Evolutionary conservation across 2,329 filamentous ascomycete genomes (phyloP), one percentile per base, ranked within the genome.

Genomic region (Malbranchea zuffiana): DNA sequence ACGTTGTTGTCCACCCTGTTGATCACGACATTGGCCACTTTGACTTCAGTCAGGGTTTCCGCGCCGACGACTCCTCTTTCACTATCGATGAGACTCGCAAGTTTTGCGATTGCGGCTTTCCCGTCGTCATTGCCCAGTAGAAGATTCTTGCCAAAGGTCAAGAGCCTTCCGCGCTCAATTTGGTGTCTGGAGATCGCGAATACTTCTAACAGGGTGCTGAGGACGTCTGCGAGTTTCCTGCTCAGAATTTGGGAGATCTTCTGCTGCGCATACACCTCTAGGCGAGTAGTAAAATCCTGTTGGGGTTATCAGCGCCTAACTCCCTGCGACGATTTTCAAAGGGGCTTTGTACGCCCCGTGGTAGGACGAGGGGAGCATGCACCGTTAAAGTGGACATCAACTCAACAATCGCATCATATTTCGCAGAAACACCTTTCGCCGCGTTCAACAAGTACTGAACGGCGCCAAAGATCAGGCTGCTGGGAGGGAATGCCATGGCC

Each of bases 341-440:
- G n/a, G n/a, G n/a, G n/a, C n/a, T n/a, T n/a, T n/a, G n/a, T n/a
- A n/a, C n/a, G n/a, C n/a, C n/a, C n/a, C n/a, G n/a, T n/a, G n/a
- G n/a, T n/a, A n/a, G n/a, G n/a, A n/a, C n/a, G n/a, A n/a, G n/a
- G n/a, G n/a, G n/a, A n/a, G n/a, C n/a, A n/a, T n/a, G n/a, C n/a
- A n/a, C n/a, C n/a, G n/a, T n/a, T n/a, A n/a, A n/a, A n/a, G n/a
- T n/a, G n/a, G n/a, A 55, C 47, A 69, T 64, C 16, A 69, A 46
- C 31, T 64, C 62, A 2, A 62, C 45, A 5, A 69, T 68, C 4
- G 57, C 56, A 45, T 69, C 62, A 32, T 69, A 69, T 5, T 56
- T 55, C 0, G 58, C 47, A 0, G 63, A 66, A 11, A 68, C 66
- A 33, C 66, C 59, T 13, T 59, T 58, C 2, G 65, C 67, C 6